phyloP scores from a whole-genome alignment of 768 basidiomycete species.

The Arthromyces matolae region DNA sequence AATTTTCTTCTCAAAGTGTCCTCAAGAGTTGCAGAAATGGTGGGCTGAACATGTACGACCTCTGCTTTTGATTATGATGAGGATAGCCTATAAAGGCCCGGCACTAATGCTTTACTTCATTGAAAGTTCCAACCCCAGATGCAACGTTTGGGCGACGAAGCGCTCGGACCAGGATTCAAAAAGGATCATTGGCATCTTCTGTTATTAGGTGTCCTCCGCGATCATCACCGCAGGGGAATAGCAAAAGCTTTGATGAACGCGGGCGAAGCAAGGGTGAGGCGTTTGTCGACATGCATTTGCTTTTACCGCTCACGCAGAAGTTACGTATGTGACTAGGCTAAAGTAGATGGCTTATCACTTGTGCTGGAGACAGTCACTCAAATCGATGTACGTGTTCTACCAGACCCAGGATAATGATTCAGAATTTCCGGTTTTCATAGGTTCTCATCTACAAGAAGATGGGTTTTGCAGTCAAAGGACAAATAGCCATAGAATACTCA shows the following conservation, averaged over 20 bases:
- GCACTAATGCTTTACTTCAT: background rate
- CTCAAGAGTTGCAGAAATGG: slow-evolving; percentile 22
- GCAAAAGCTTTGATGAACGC: slow-evolving; percentile 23
- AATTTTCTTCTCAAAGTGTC: slow-evolving; percentile 20
- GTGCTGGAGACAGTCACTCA: slow-evolving; percentile 26
- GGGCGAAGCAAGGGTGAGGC: slow-evolving; percentile 22
- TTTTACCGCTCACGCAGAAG: background rate
- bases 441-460: slow-evolving; percentile 15
- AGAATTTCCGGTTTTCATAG: background rate
- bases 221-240: slow-evolving; percentile 28
- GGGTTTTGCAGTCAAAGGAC: slow-evolving; percentile 16
- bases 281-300: background rate
- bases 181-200: slow-evolving; percentile 26
- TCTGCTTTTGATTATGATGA: background rate
- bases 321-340: slow-evolving; percentile 14
- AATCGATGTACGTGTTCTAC: slow-evolving; percentile 22
- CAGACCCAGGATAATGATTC: background rate
- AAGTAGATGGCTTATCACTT: slow-evolving; percentile 14
- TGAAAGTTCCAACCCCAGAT: slow-evolving; percentile 22
- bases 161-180: slow-evolving; percentile 19
- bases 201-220: slow-evolving; percentile 25
- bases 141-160: slow-evolving; percentile 11
- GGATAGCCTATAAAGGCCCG: background rate
- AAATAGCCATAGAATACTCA: slow-evolving; percentile 2
- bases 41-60: slow-evolving; percentile 24